Evolutionary conservation across 495 filamentous ascomycete species (phyloP).

Genomic region (Aeminium ludgeri): DNA sequence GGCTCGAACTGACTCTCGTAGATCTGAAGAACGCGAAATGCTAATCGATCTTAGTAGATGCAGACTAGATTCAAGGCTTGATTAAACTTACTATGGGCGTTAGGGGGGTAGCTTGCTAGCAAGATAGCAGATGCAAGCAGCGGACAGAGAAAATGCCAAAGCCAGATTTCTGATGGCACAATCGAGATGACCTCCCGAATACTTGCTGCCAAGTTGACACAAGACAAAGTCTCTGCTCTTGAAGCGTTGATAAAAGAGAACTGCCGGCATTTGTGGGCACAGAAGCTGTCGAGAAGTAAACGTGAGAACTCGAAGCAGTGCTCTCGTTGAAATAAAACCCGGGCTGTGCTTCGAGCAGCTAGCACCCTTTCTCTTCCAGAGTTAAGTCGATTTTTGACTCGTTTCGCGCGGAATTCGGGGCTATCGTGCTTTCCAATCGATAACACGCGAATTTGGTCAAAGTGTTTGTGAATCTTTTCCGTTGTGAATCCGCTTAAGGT

Average conservation of each 20-base stretch:
- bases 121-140: not conserved
- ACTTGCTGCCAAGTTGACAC: not conserved
- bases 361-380: too few species aligned
- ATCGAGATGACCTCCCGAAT: not conserved
- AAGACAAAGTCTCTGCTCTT: not conserved
- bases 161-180: conserved; percentile 2
- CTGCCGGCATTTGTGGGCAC: not conserved
- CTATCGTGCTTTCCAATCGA: not conserved
- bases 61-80: not conserved
- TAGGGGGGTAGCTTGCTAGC: not conserved
- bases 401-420: too few species aligned
- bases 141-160: conserved; percentile 1
- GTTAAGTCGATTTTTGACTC: too few species aligned
- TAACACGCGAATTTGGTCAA: not conserved
- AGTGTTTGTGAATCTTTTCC: not conserved
- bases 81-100: not conserved
- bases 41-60: not conserved
- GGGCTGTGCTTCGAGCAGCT: not conserved
- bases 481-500: not conserved
- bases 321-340: not conserved
- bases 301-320: not conserved
- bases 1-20: not conserved
- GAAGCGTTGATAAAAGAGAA: not conserved
- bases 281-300: conserved; percentile 3
- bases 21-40: not conserved